Conservation (phyloP, 2,329 filamentous ascomycete species). For the Dactylellina haptotyla region DNA sequence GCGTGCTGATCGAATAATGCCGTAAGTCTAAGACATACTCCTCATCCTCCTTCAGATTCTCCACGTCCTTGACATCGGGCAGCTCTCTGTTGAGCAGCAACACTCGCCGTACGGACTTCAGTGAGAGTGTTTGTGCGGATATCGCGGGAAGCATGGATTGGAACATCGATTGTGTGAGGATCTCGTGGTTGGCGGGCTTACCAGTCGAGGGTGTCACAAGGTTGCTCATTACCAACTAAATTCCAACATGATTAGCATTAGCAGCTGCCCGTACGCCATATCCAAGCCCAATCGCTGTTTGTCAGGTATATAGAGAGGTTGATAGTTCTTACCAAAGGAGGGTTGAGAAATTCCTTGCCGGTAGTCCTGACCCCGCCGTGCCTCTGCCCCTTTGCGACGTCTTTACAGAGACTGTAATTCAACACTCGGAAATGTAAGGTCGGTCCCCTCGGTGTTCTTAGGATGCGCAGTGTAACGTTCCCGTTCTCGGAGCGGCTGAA, state of each 20-base stretch:
- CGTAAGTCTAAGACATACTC: constrained; percentile 83
- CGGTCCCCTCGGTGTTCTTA: constrained; percentile 86
- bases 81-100: constrained; percentile 87
- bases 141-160: constrained; percentile 96
- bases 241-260: not conserved
- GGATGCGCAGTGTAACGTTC: constrained; percentile 90
- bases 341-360: constrained; percentile 84
- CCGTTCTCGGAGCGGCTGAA: constrained; percentile 90
- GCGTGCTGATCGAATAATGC: constrained; percentile 95
- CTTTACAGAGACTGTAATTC: constrained; percentile 92
- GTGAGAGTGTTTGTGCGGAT: constrained; percentile 86
- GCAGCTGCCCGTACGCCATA: not conserved
- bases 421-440: constrained; percentile 95
- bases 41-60: constrained; percentile 64
- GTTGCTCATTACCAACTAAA: constrained; percentile 94
- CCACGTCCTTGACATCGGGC: constrained; percentile 65
- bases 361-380: constrained; percentile 67
- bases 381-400: constrained; percentile 79
- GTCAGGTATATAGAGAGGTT: constrained; percentile 54
- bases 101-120: constrained; percentile 91
- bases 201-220: constrained; percentile 76
- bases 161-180: constrained; percentile 90
- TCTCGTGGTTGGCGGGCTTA: constrained; percentile 93
- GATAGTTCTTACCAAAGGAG: constrained; percentile 74
- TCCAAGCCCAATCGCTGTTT: too few relatives aligned